Evolutionary conservation across 1,284 basidiomycete genomes (phyloP), one percentile per base, ranked within the genome.

Genomic region (Mycosarcoma maydis): DNA sequence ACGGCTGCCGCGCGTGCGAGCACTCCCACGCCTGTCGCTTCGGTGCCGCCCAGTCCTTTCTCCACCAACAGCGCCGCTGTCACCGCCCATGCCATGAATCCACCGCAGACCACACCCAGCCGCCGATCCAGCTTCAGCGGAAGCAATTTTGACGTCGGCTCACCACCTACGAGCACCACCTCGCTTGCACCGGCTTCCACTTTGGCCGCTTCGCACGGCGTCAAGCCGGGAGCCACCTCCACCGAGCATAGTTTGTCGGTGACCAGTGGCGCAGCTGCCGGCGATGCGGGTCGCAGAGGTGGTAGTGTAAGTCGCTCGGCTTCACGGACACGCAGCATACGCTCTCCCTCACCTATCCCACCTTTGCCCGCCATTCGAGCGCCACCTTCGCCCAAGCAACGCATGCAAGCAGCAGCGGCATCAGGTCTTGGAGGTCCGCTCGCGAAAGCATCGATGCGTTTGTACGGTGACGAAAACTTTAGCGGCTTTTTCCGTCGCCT

Each of bases 401-500:
- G 74, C 34, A 56, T 76, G 43, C 71, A 76, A 41, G 73, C 75
- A 14, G 68, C 70, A 6, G 65, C 58, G 9, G 59, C 64, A n/a
- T 36, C 53, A 6, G 54, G 49, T 38, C 36, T 57, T 23, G 54
- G 40, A 14, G 53, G 68, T 20, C 51, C 56, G 16, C 43, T 71
- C 24, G 56, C 70, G 14, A 71, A 49, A 45, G 56, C 51, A 32
- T 67, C 70, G 14, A 65, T 76, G 68, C 62, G 72, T 6, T 85
- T 98, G 23, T 99, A 98, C 76, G 94, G 94, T 38, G 95, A 98
- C 81, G 94, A 98, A 82, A 92, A 89, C 73, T 93, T 89, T 76
- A 94, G 92, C 4, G 93, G 95, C 72, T 98, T 98, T 85, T 98
- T 98, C 86, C 86, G 96, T 26, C 87, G 95, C 24, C 84, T 98